phyloP scores from a whole-genome alignment of 1,284 basidiomycete species.

The Rhodotorula glutinis region DNA sequence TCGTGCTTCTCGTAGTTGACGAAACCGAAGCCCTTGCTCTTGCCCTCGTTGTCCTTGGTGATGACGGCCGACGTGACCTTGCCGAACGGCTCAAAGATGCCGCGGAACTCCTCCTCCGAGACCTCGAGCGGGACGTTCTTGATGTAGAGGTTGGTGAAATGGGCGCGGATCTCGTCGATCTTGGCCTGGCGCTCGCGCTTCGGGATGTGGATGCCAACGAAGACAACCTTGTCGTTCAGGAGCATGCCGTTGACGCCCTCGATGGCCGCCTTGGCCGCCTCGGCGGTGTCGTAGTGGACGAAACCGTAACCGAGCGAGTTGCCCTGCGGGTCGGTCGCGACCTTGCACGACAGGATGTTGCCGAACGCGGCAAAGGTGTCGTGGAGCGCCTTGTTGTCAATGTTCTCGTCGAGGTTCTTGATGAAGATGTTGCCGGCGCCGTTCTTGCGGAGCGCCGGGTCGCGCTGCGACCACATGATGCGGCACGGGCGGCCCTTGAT shows the following conservation, averaged over 20 bases:
- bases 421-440: conserved; percentile 99
- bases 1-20: conserved; percentile 96
- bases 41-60: conserved; percentile 69
- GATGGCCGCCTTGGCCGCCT: conserved; percentile 94
- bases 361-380: conserved; percentile 99
- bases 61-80: conserved; percentile 84
- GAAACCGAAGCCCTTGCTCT: conserved; percentile 93
- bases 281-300: conserved; percentile 97
- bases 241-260: conserved; percentile 99
- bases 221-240: conserved; percentile 98
- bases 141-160: conserved; percentile 97
- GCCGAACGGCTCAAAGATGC: conserved; percentile 77
- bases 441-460: conserved; percentile 97
- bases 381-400: conserved; percentile 99
- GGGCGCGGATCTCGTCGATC: conserved; percentile 92
- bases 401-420: conserved; percentile 96
- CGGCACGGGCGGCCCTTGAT: conserved; percentile 99
- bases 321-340: conserved; percentile 84
- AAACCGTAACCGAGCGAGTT: conserved; percentile 96
- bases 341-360: conserved; percentile 98
- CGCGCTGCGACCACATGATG: conserved; percentile 99
- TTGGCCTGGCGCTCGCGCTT: conserved; percentile 96
- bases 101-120: conserved; percentile 80
- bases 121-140: conserved; percentile 92
- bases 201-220: conserved; percentile 95